Evolutionary conservation across 352 stramenopile genomes (phyloP), one percentile per base, ranked within the genome.

Genomic region (Globisporangium echinulatum): DNA sequence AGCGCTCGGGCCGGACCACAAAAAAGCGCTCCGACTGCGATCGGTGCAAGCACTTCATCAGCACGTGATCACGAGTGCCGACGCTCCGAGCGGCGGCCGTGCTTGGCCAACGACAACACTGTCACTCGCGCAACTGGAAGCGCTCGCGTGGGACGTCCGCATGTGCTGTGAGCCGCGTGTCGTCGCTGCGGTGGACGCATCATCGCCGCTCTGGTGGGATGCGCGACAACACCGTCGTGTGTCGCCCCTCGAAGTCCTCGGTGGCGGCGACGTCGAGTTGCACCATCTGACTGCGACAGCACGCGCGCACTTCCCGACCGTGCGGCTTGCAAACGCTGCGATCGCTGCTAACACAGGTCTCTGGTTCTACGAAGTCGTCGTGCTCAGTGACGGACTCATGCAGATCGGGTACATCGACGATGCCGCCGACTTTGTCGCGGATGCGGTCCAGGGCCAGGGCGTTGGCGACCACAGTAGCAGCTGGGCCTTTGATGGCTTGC

Each of bases 391-490:
- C 56, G 93, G 94, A 8, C 71, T 98, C 0, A 95, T 96, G 67
- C 93, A 98, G 64, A 96, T 98, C 64, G 95, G 95, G 2, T 98
- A 95, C 79, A 77, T 96, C 19, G 87, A 94, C n/a, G 40, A 44
- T 13, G 60, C 52, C 15, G 60, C 52, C 15, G 68, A 82, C 0
- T 98, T 98, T 66, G 56, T 71, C 7, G 71, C 83, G n/a, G 88
- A 96, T 59, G 66, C 88, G 4, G 57, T 90, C 7, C 75, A 92
- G 68, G 90, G 89, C 4, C 88, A 96, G 68, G 88, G 93, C 7
- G 92, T 98, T 0, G 95, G 93, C 5, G 90, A 98, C 49, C 85
- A 97, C 63, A 56, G 56, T 1, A 84, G 79, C 53, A 97, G 90
- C 54, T 98, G 85, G 84, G 93, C 79, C 1, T 97, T 94, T 64